Conservation (phyloP, 495 filamentous ascomycete genomes). For the Aspergillus saccharolyticus region DNA sequence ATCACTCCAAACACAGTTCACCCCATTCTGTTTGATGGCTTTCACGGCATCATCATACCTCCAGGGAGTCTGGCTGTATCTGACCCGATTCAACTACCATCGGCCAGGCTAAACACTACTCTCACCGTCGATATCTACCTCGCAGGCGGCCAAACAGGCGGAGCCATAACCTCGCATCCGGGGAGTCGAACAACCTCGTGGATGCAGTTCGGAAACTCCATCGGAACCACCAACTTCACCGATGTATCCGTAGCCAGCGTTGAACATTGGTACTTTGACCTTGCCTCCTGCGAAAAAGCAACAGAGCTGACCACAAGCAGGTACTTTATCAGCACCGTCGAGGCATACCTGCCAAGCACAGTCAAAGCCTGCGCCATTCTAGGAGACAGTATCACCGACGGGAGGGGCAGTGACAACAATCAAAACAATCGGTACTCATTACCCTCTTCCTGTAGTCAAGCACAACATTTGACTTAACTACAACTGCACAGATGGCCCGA, state of each 20-base stretch:
- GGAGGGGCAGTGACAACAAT: slow-evolving; percentile 58
- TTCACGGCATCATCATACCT: slow-evolving; percentile 48
- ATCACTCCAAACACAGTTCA: slow-evolving; percentile 47
- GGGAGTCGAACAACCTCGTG: slow-evolving; percentile 63
- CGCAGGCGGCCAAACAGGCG: slow-evolving; percentile 49
- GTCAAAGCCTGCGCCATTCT: slow-evolving; percentile 53
- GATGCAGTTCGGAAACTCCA: slow-evolving; percentile 50
- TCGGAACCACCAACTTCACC: slow-evolving; percentile 41
- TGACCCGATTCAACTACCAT: slow-evolving; percentile 55
- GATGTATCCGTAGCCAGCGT: slow-evolving; percentile 23
- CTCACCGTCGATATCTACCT: slow-evolving; percentile 58
- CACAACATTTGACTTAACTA: background rate
- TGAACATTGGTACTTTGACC: slow-evolving; percentile 26
- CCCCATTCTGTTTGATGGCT: slow-evolving; percentile 54
- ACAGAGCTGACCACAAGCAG: slow-evolving; percentile 20
- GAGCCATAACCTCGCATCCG: slow-evolving; percentile 59
- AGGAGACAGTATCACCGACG: slow-evolving; percentile 73
- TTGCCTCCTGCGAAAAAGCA: background rate
- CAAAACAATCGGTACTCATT: slow-evolving; percentile 54
- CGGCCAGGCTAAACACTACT: slow-evolving; percentile 38
- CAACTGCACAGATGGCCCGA: slow-evolving; percentile 61
- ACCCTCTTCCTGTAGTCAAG: background rate
- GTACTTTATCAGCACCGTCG: slow-evolving; percentile 58
- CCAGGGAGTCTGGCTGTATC: slow-evolving; percentile 55
- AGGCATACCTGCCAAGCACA: slow-evolving; percentile 47